Conservation (phyloP, 495 filamentous ascomycete genomes). For the Penicillium desertorum region DNA sequence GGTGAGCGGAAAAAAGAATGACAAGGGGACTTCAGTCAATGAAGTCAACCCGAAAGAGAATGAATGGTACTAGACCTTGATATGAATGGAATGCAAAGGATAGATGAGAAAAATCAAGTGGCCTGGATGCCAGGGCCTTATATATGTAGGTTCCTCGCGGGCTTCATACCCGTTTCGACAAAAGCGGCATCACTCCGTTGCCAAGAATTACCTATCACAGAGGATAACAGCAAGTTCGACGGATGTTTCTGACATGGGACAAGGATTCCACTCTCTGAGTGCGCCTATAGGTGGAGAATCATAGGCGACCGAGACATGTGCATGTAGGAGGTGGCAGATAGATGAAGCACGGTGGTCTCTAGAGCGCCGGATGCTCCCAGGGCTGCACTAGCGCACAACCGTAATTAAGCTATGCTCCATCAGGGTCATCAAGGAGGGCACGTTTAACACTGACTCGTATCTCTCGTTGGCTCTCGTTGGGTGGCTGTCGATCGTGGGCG, state of each 20-base stretch:
- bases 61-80: slow-evolving; percentile 36
- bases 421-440: slow-evolving; percentile 6
- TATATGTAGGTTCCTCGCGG: slow-evolving; percentile 22
- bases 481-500: slow-evolving; percentile 30
- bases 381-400: slow-evolving; percentile 10
- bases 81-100: slow-evolving; percentile 38
- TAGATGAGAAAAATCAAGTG: slow-evolving; percentile 22
- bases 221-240: slow-evolving; percentile 24
- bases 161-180: slow-evolving; percentile 14
- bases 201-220: slow-evolving; percentile 26
- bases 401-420: slow-evolving; percentile 24
- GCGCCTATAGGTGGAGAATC: slow-evolving; percentile 35
- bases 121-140: slow-evolving; percentile 18
- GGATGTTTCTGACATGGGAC: slow-evolving; percentile 15
- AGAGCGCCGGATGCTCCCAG: slow-evolving; percentile 19
- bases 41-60: slow-evolving; percentile 43
- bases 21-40: slow-evolving; percentile 45
- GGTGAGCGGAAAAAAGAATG: slow-evolving; percentile 30
- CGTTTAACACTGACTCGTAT: slow-evolving; percentile 12
- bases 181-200: slow-evolving; percentile 12
- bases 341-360: slow-evolving; percentile 32
- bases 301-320: slow-evolving; percentile 21
- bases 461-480: slow-evolving; percentile 17
- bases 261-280: slow-evolving; percentile 15
- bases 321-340: slow-evolving; percentile 34